phyloP scores from a whole-genome alignment of 2,329 filamentous ascomycete genomes.

The Aspergillus texensis region DNA sequence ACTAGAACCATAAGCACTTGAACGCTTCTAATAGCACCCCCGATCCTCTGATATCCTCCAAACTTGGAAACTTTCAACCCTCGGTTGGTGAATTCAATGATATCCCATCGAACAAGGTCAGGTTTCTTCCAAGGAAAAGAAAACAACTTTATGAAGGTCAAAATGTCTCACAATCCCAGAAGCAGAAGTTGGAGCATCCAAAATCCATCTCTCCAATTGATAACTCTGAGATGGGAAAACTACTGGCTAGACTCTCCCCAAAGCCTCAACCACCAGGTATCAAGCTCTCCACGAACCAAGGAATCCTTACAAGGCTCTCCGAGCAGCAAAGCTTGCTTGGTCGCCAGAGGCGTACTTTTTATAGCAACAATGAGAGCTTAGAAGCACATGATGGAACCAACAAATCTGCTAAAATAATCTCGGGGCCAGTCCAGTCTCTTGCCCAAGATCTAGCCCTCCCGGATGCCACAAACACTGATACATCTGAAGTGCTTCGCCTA shows the following conservation, averaged over 20 bases:
- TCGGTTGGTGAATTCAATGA: constrained; percentile 26
- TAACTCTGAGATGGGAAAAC: constrained; percentile 65
- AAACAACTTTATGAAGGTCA: neutral
- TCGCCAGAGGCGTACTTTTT: constrained; percentile 60
- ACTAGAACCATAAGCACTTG: constrained; percentile 30
- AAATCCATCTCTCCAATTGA: constrained; percentile 31
- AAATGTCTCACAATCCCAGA: constrained; percentile 43
- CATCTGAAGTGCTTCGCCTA: constrained; percentile 57
- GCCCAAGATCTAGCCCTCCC: constrained; percentile 15
- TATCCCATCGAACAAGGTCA: constrained; percentile 42
- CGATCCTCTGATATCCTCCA: constrained; percentile 37
- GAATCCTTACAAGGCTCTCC: constrained; percentile 69
- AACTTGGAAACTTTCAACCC: constrained; percentile 36
- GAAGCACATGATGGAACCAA: constrained; percentile 24
- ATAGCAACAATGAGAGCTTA: constrained; percentile 19
- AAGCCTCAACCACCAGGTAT: constrained; percentile 29
- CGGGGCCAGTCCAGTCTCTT: constrained; percentile 15
- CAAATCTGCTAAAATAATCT: constrained; percentile 20
- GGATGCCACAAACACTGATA: constrained; percentile 33
- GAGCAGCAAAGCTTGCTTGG: constrained; percentile 67
- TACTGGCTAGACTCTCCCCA: constrained; percentile 46
- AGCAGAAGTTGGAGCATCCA: constrained; percentile 50
- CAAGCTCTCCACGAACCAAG: constrained; percentile 23
- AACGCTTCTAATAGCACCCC: constrained; percentile 29
- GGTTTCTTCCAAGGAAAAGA: constrained; percentile 16